phyloP scores from a whole-genome alignment of 257 asterid genomes.

The Osmanthus fragrans region DNA sequence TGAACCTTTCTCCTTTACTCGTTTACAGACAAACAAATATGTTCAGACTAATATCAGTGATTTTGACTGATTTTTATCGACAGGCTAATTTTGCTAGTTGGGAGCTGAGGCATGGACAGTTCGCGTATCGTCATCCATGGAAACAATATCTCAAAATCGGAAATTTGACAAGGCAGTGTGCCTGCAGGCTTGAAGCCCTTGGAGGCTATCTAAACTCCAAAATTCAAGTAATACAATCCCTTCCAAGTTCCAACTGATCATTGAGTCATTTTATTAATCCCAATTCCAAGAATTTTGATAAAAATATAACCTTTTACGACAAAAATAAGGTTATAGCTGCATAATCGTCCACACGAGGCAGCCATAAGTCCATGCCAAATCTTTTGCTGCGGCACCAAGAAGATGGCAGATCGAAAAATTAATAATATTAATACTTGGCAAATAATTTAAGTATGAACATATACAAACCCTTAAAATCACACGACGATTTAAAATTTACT shows the following conservation, averaged over 20 bases:
- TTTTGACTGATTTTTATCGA: not conserved
- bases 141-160: slow-evolving; percentile 70
- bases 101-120: slow-evolving; percentile 81
- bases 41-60: not conserved
- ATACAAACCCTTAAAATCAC: too few relatives aligned
- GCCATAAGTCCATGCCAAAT: not conserved
- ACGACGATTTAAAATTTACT: too few relatives aligned
- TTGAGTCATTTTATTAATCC: not conserved
- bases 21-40: not conserved
- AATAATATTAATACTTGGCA: too few relatives aligned
- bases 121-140: slow-evolving; percentile 79
- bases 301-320: not conserved
- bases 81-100: slow-evolving; percentile 84
- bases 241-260: not conserved
- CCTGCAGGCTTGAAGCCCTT: slow-evolving; percentile 58
- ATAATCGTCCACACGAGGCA: not conserved
- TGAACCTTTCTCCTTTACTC: not conserved
- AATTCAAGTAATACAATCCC: slow-evolving; percentile 36
- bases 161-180: slow-evolving; percentile 60
- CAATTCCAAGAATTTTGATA: not conserved
- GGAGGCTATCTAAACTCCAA: slow-evolving; percentile 48
- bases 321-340: not conserved
- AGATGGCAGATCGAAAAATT: not conserved
- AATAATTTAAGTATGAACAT: too few relatives aligned
- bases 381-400: not conserved